Evolutionary conservation across 2,329 filamentous ascomycete species (phyloP).

Genomic region (Chalaropsis ovoidea): DNA sequence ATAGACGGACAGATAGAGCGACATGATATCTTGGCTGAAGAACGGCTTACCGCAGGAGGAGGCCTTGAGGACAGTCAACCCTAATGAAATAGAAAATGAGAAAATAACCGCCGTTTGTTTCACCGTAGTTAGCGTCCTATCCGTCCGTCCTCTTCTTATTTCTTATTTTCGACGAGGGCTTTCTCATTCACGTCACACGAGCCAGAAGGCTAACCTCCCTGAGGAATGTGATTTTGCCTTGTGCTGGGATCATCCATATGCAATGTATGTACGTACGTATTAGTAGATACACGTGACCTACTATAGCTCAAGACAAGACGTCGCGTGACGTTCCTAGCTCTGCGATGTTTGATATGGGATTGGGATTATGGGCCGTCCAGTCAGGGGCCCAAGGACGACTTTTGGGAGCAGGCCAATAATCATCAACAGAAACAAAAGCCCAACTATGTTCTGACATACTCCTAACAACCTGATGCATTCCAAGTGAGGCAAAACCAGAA

Average conservation of each 20-base stretch:
- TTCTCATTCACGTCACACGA: conserved; percentile 6
- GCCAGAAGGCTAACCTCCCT: neutral
- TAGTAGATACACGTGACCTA: neutral
- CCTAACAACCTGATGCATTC: neutral
- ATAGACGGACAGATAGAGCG: neutral
- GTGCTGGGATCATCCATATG: neutral
- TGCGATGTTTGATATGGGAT: neutral
- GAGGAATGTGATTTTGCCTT: neutral
- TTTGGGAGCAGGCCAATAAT: neutral
- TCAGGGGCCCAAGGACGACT: neutral
- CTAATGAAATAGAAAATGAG: too few relatives aligned
- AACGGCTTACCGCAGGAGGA: too few relatives aligned
- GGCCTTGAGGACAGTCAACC: too few relatives aligned
- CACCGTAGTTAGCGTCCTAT: neutral
- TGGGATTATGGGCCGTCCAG: neutral
- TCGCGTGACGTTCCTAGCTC: conserved; percentile 6
- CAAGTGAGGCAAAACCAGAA: neutral
- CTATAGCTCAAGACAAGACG: neutral
- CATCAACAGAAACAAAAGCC: neutral
- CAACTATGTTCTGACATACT: neutral
- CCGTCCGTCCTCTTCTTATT: neutral
- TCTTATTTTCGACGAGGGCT: neutral
- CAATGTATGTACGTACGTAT: neutral
- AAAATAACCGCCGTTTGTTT: neutral
- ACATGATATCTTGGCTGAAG: too few relatives aligned